phyloP scores from a whole-genome alignment of 305 asterid genomes.

The Solanum chacoense region DNA sequence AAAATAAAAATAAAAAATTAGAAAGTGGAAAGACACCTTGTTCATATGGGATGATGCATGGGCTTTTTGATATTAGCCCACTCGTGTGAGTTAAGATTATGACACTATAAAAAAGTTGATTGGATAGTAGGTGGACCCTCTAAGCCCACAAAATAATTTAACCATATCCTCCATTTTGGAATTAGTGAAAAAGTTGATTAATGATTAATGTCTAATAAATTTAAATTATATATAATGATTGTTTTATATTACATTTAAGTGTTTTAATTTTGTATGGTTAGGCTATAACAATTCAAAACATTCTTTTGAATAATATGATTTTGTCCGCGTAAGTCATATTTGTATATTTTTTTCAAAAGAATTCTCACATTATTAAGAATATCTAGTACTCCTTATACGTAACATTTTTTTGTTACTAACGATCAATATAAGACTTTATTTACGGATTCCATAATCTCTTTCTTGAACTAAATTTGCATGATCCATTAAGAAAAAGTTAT shows the following conservation, averaged over 20 bases:
- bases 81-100: neutral
- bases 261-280: neutral
- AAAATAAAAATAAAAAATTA: neutral
- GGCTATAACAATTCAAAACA: neutral
- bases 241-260: neutral
- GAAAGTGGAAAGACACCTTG: neutral
- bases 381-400: accelerated
- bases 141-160: neutral
- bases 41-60: neutral
- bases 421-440: neutral
- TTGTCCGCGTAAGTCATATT: neutral
- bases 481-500: too few relatives aligned
- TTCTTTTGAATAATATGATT: neutral
- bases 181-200: neutral
- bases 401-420: neutral
- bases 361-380: neutral
- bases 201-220: neutral
- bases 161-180: neutral
- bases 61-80: neutral
- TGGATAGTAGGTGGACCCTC: neutral
- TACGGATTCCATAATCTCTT: too few relatives aligned
- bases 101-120: neutral
- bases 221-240: neutral
- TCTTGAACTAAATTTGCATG: neutral
- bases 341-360: neutral